Evolutionary conservation across 441 rosid genomes (phyloP), one percentile per base, ranked within the genome.

Genomic region (Syzygium malaccense): DNA sequence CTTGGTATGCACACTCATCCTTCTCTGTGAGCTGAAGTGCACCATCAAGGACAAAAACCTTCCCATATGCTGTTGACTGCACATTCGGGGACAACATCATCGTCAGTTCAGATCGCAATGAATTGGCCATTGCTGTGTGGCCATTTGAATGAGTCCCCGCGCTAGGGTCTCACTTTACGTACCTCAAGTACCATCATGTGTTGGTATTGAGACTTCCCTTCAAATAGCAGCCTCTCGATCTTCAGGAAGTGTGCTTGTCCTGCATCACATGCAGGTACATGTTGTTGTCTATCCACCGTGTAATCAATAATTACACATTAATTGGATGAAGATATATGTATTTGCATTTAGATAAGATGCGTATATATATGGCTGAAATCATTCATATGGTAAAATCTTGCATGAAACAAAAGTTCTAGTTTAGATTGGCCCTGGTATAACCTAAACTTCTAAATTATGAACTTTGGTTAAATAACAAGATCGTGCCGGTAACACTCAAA

Each of bases 21-120:
- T 87, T 94, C 91, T 93, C 95, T 3, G 96, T 95, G 14, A 96
- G 96, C 88, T 95, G 98, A 71, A 96, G 92, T 23, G 93, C 94
- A 79, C 97, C 98, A 92, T 96, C 96, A 89, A 96, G 88, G 55
- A 95, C 94, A 90, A 94, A 93, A 86, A 95, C 95, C 87, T 95
- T 95, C 4, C 98, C 98, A 91, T 95, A 94, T 30, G 94, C 88
- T n/a, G 95, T 91, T 89, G 96, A 95, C 98, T 96, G 87, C 90
- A 87, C 55, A 62, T 28, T 45, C 26, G 53, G 48, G 84, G 54
- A 66, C 53, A 86, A 20, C 71, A 37, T 14, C 20, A 62, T n/a
- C 86, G 11, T 33, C 28, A 49, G 54, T 33, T 53, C 25, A 41
- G 25, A 80, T 56, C 33, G 78, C 78, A 66, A 66, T 28, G 25